These are phyloP conservation scores for Lepiota venenata DNA, from an alignment of 768 basidiomycete genomes.

Conservation along the genomic window DNA sequence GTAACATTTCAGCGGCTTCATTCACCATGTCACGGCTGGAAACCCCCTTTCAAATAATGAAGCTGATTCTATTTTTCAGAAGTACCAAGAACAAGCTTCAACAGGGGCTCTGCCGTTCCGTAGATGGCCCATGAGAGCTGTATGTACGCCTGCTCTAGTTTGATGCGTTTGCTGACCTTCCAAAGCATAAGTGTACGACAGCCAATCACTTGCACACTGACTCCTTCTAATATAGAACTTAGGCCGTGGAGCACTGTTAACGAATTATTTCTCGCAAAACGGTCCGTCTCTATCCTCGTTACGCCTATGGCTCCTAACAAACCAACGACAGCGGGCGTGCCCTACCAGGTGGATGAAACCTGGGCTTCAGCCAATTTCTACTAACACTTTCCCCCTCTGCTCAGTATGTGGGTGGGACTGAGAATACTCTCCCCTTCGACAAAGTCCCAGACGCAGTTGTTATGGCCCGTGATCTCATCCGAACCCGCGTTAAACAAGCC, in stretches of 20 bases:
- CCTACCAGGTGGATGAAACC: conserved; percentile 58
- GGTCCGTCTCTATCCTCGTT: conserved; percentile 39
- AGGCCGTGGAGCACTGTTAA: conserved; percentile 70
- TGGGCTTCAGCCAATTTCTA: background rate
- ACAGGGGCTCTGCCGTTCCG: conserved; percentile 57
- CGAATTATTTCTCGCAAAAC: conserved; percentile 86
- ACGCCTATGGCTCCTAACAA: conserved; percentile 3
- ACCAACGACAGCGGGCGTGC: conserved; percentile 57
- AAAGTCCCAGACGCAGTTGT: conserved; percentile 56
- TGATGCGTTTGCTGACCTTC: conserved; percentile 7
- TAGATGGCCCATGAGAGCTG: conserved; percentile 68
- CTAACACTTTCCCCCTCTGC: background rate
- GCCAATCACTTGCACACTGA: background rate
- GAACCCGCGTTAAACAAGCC: conserved; percentile 47
- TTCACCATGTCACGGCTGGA: conserved; percentile 53
- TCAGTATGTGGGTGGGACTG: conserved; percentile 78
- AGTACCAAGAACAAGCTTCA: conserved; percentile 66
- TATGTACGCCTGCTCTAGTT: conserved; percentile 30
- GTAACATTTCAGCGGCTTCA: conserved; percentile 44
- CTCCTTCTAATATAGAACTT: conserved; percentile 8
- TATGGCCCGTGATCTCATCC: conserved; percentile 56
- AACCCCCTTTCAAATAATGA: conserved; percentile 34
- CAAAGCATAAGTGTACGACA: conserved; percentile 64
- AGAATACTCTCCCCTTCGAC: conserved; percentile 65
- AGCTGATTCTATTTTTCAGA: conserved; percentile 56